Base-by-base conservation (phyloP, 176 grass and related monocot species). In the Ananas comosus region DNA sequence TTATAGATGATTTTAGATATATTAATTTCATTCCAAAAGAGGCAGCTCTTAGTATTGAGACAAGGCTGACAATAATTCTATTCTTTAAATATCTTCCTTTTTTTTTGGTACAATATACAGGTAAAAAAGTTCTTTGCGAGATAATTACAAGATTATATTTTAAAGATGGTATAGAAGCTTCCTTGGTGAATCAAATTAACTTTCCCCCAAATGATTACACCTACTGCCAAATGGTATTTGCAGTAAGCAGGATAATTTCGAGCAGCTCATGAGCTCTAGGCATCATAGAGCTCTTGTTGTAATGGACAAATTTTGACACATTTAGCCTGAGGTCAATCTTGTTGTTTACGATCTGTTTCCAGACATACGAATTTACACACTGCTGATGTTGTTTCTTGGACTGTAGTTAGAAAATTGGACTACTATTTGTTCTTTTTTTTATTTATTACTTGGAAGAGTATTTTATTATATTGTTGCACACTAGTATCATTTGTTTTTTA, bases 51-150 rank as follows among this genome's bases (percentile, higher is more conserved):
- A 59, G 14, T 56, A 56, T 56, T 56, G 52, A 12, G 16, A 3
- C 12, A 16, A 56, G 10, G 7, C 14, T 22, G 56, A 14, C 16
- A 61, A 9, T 10, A 22, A 14, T 18, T n/a, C 7, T 19, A 9
- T 61, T 61, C 14, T 61, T 57, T 61, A 61, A 61, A 61, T 61
- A 19, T 2, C 56, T 61, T 61, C 6, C 16, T 61, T 18, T 61
- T 61, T 18, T 61, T 0, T 19, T 1, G 7, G 16, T 10, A 18
- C 8, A 6, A 18, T 61, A 6, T 61, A 61, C 56, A 61, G 56
- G 56, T 61, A 18, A 61, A 61, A 61, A 61, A 61, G 56, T 61
- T 61, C 56, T 21, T 61, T 21, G 10, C 21, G 56, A 61, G 56
- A 18, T 18, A 61, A 61, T 18, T 9, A 61, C 17, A 61, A 2